Percentiles rank a stretch among this genome's conserved stretches.
phyloP scores from a whole-genome alignment of 805 yeast species.

The Cyberlindnera galapagoensis region DNA sequence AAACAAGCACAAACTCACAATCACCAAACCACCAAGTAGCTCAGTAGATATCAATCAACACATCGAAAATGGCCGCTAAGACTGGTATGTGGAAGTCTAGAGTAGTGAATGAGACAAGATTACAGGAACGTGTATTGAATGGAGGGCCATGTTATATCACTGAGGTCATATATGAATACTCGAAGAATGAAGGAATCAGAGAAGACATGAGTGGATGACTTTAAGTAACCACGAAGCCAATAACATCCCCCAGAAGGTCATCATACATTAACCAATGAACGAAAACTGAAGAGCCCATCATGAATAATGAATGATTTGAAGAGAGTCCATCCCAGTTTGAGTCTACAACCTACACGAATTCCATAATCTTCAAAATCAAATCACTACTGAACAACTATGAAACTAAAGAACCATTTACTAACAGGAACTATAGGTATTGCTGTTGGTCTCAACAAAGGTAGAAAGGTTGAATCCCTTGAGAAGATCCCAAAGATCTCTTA shows the following conservation, averaged over 20 bases:
- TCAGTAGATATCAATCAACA: conserved; percentile 11
- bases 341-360: no score
- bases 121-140: not conserved
- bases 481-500: conserved; percentile 84
- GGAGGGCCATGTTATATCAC: not conserved
- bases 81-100: conserved; percentile 38
- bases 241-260: no score
- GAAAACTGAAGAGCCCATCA: no score
- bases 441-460: conserved; percentile 99
- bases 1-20: not conserved
- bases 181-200: no score
- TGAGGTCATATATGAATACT: no score
- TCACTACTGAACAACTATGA: no score
- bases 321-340: no score
- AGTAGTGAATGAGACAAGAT: not conserved
- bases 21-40: conserved; percentile 1
- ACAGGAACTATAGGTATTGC: conserved; percentile 65
- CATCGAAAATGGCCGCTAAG: conserved; percentile 41
- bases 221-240: no score
- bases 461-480: conserved; percentile 83
- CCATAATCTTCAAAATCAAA: no score
- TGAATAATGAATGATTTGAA: no score
- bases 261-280: no score
- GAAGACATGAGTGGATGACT: no score
- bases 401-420: conserved; percentile 23